Base-by-base conservation (phyloP, 805 yeast species). In the Nakazawaea pomicola region DNA sequence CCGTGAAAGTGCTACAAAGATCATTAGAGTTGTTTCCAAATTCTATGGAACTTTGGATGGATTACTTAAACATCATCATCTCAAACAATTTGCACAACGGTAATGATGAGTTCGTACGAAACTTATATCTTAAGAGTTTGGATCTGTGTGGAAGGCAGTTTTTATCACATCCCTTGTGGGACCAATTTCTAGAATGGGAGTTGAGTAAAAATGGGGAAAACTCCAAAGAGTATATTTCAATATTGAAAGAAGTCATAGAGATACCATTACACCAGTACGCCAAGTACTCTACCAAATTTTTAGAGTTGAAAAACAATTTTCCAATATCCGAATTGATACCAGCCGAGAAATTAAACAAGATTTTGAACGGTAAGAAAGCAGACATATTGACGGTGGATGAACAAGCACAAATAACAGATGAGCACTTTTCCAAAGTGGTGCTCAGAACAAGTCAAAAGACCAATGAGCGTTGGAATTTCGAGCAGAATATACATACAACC, bases 181-280 rank as follows among this genome's bases (percentile, higher is more conserved):
- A 89, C 56, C 67, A 73, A 40, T 80, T 77, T 46, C 59, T 91
- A 18, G 81, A 72, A 29, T 83, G 78, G 64, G 83, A 78, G 50
- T 57, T 64, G n/a, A 50, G 56, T 12, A 36, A 52, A 6, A 49
- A 52, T 8, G 62, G 62, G 19, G 58, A 60, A 12, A 54, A 57
- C 18, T 63, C 72, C 24, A 49, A 51, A 19, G 69, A 64, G 28
- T 57, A 72, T 4, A 51, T 66, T 2, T 56, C 58, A 3, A 51
- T 77, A 1, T 69, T 80, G 43, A 50, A 70, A 21, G 62, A 64
- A 44, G 60, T 80, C 34, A 58, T 78, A 29, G 54, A 55, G 30
- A 65, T 85, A 2, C 98, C 98, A 0, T 60, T 91, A 33, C 91
- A 91, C 59, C 95, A 89, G 52, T 90, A 88, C 57, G 82, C 96